A percentile compares a stretch with the other conserved stretches of the same genome.
phyloP scores from a whole-genome alignment of 2,329 filamentous ascomycete genomes.

The Tolypocladium paradoxum region DNA sequence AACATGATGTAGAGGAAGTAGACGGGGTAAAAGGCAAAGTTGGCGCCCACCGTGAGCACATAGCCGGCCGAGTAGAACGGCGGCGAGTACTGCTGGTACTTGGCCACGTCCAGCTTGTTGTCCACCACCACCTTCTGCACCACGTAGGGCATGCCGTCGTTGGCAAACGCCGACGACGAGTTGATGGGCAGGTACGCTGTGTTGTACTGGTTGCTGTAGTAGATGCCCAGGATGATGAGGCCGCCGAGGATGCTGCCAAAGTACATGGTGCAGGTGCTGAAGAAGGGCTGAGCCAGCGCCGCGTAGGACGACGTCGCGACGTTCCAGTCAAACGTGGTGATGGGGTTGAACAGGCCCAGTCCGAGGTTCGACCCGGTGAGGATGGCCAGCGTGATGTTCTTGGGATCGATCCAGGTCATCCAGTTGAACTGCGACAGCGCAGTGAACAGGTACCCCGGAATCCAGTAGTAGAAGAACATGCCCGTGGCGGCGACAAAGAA shows the following conservation, averaged over 20 bases:
- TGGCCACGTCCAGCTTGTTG: slow-evolving; percentile 24
- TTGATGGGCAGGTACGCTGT: slow-evolving; percentile 36
- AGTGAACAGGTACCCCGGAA: slow-evolving; percentile 38
- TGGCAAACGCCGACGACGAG: slow-evolving; percentile 29
- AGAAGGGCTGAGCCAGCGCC: slow-evolving; percentile 24
- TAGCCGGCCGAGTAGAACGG: slow-evolving; percentile 33
- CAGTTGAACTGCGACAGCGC: slow-evolving; percentile 40
- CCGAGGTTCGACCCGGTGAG: slow-evolving; percentile 32
- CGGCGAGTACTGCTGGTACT: slow-evolving; percentile 31
- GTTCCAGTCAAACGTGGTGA: slow-evolving; percentile 30
- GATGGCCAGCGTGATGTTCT: slow-evolving; percentile 26
- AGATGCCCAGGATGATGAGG: slow-evolving; percentile 28
- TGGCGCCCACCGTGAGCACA: slow-evolving; percentile 28
- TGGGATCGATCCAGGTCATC: slow-evolving; percentile 43
- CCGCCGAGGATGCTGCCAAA: slow-evolving; percentile 23
- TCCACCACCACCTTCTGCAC: slow-evolving; percentile 23
- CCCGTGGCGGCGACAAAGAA: slow-evolving; percentile 29
- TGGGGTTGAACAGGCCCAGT: slow-evolving; percentile 23
- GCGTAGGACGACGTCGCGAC: slow-evolving; percentile 25
- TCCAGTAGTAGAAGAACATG: slow-evolving; percentile 44
- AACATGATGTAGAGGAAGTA: slow-evolving; percentile 32
- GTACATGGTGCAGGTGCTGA: slow-evolving; percentile 27
- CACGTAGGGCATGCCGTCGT: slow-evolving; percentile 26
- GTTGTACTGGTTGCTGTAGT: slow-evolving; percentile 31
- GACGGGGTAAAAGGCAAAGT: slow-evolving; percentile 33